A percentile compares a stretch with the other conserved stretches of the same genome.
These are phyloP conservation scores for Quercus robur DNA, from an alignment of 306 rosid species.

Conservation along the genomic window DNA sequence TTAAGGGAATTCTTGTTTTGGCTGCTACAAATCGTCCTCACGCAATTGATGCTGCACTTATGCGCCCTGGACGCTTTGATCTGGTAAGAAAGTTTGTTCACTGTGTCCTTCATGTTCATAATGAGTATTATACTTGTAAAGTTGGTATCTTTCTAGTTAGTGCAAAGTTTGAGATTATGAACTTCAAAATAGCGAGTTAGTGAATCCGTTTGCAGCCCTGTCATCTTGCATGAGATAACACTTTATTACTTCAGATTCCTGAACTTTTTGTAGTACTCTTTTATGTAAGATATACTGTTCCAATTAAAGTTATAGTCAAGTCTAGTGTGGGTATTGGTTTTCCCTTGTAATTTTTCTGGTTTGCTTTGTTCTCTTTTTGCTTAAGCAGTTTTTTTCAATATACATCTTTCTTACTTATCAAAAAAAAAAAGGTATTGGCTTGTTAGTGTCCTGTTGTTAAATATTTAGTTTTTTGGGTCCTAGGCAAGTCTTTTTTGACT, in stretches of 20 bases:
- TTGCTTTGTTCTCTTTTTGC: no score
- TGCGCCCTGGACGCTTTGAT: slow-evolving; percentile 88
- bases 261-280: no score
- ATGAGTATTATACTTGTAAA: not conserved
- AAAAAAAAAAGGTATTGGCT: no score
- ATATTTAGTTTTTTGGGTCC: not conserved
- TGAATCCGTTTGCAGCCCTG: not conserved
- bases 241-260: not conserved
- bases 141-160: not conserved
- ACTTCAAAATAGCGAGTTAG: not conserved
- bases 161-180: not conserved
- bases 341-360: no score
- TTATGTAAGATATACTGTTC: no score
- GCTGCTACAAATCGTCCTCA: slow-evolving; percentile 96
- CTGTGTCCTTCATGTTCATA: not conserved
- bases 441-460: not conserved
- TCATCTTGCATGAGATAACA: not conserved
- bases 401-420: no score
- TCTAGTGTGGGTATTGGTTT: no score
- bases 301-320: no score
- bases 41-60: slow-evolving; percentile 84
- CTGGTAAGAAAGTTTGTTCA: slow-evolving; percentile 37
- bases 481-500: slow-evolving; percentile 11
- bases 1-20: slow-evolving; percentile 84
- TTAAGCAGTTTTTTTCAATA: no score